These are phyloP conservation scores for Mycena rebaudengoi DNA, from an alignment of 768 basidiomycete species.

Conservation along the genomic window DNA sequence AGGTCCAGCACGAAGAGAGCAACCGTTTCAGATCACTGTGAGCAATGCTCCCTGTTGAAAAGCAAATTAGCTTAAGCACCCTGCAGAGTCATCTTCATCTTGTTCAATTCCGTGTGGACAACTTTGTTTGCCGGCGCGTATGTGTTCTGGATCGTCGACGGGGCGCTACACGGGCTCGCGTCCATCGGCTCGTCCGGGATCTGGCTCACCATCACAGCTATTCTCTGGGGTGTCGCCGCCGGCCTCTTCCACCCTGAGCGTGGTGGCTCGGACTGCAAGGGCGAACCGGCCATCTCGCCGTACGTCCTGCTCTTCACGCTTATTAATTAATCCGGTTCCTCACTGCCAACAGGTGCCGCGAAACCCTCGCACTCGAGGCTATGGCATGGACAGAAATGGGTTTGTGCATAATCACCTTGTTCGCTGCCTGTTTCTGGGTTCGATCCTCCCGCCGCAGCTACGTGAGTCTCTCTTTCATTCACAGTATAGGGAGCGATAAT, in stretches of 20 bases:
- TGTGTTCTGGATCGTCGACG: conserved; percentile 58
- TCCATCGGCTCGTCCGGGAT: conserved; percentile 60
- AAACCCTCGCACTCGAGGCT: conserved; percentile 56
- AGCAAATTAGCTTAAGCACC: neutral
- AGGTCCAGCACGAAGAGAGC: conserved; percentile 53
- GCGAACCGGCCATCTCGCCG: conserved; percentile 24
- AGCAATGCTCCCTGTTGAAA: conserved; percentile 9
- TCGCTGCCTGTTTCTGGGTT: conserved; percentile 58
- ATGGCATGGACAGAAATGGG: conserved; percentile 64
- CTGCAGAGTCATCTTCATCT: conserved; percentile 44
- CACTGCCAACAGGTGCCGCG: conserved; percentile 50
- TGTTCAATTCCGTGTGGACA: conserved; percentile 60
- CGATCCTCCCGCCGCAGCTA: conserved; percentile 46
- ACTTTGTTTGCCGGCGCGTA: conserved; percentile 58
- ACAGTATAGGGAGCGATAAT: neutral
- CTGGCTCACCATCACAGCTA: conserved; percentile 58
- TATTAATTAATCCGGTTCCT: neutral
- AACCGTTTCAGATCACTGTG: conserved; percentile 26
- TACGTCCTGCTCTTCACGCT: neutral
- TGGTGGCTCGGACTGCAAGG: conserved; percentile 49
- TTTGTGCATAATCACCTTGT: conserved; percentile 53
- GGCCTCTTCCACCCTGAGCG: conserved; percentile 54
- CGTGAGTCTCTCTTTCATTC: conserved; percentile 28
- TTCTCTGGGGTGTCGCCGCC: conserved; percentile 60
- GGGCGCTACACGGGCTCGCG: conserved; percentile 54